Evolutionary conservation across 192 early-diverging fungal species (phyloP), one percentile per base, ranked within the genome.

Genomic region (Spizellomyces punctatus): DNA sequence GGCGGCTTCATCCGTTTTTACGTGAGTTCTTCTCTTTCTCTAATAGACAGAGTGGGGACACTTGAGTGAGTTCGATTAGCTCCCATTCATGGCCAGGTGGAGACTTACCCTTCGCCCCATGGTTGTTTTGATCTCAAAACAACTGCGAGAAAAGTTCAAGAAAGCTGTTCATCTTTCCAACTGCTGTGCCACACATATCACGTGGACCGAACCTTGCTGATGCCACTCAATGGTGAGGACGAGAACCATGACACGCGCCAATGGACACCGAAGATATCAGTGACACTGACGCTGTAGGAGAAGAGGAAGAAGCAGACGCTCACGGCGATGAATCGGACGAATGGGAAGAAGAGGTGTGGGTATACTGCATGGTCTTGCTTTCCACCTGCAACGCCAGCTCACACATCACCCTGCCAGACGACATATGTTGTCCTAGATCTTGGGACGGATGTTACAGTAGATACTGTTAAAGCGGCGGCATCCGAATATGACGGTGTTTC

Each of bases 21-120:
- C 81, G 77, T 87, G 86, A 17, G 86, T 87, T 63, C 84, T 80
- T 65, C 66, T 80, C 79, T 86, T 86, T 75, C 74, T 82, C 74
- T 81, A 44, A 58, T 43, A 21, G 46, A 46, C 42, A 46, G 63
- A 64, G 50, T 54, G 17, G 27, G 27, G 27, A 2, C 1, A 36
- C 3, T 36, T 36, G 1, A 36, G 27, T 36, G 27, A 36, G 27
- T 36, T 36, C 27, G 0, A 0, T 2, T 36, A 36, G 27, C 27
- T 36, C 1, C 1, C 27, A 36, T 36, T 36, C 27, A 36, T 36
- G 27, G 1, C 27, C 27, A 36, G 27, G 27, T 36, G 27, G 27
- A 36, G 3, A 36, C 27, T 36, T 36, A 36, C 27, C 27, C 27
- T 36, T 36, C 27, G 27, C 27, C 27, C 27, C 27, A 36, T 36